Evolutionary conservation across 2,329 filamentous ascomycete species (phyloP).

Genomic region (Venturia pyrina): DNA sequence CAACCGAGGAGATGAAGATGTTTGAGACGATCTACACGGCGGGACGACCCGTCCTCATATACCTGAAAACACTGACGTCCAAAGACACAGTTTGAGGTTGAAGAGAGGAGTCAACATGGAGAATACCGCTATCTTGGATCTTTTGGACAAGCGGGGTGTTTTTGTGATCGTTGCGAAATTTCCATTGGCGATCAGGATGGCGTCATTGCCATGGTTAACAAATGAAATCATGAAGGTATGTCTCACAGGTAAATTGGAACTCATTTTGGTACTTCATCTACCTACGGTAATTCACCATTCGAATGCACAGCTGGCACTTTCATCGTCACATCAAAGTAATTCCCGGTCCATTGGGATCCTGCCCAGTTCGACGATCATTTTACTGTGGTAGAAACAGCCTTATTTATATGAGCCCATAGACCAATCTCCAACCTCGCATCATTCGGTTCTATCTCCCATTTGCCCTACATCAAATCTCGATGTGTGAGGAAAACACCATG

Average conservation of each 20-base stretch:
- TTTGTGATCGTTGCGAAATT: background rate
- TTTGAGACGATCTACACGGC: background rate
- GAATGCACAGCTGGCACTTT: background rate
- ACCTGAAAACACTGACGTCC: background rate
- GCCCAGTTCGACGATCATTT: background rate
- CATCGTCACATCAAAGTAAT: no score
- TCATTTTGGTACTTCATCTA: background rate
- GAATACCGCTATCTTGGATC: background rate
- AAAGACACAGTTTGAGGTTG: background rate
- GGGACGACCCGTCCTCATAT: background rate
- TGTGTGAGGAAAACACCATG: background rate
- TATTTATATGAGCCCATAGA: background rate
- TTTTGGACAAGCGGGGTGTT: background rate
- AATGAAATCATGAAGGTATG: background rate
- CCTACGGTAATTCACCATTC: background rate
- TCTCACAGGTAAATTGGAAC: no score
- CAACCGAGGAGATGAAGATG: background rate
- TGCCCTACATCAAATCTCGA: no score
- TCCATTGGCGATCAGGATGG: no score
- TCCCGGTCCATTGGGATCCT: background rate
- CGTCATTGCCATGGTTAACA: background rate
- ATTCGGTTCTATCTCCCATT: background rate
- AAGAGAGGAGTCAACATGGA: background rate
- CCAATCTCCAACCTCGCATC: background rate
- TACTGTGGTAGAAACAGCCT: background rate